Evolutionary conservation across 768 basidiomycete species (phyloP).

Genomic region (Phaeotremella fagi): DNA sequence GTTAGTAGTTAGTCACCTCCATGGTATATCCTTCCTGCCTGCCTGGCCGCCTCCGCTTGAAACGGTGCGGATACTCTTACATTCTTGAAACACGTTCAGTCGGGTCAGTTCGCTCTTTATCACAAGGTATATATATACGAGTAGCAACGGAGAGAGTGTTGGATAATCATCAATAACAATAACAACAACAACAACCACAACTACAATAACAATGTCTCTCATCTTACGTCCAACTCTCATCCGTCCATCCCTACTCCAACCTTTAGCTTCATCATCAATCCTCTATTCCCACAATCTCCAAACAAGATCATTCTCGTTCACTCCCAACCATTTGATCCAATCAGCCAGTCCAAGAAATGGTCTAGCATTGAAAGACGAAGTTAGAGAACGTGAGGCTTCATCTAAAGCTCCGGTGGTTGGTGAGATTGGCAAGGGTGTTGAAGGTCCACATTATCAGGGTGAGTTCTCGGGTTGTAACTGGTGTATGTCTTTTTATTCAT

Average conservation of each 20-base stretch:
- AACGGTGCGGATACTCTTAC: no score
- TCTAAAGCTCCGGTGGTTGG: slow-evolving; percentile 21
- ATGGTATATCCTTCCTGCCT: no score
- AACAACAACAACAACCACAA: no score
- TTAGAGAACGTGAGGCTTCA: slow-evolving; percentile 23
- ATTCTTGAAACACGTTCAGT: no score
- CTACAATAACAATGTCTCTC: no score
- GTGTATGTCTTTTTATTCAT: background rate
- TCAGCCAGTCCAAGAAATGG: slow-evolving; percentile 10
- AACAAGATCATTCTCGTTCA: slow-evolving; percentile 1
- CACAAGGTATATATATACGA: no score
- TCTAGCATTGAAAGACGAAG: slow-evolving; percentile 23
- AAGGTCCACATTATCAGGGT: slow-evolving; percentile 47
- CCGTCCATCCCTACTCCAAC: background rate
- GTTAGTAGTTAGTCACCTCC: no score
- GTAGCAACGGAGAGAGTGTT: no score
- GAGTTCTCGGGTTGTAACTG: slow-evolving; percentile 1
- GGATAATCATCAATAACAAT: no score
- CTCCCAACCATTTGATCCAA: slow-evolving; percentile 5
- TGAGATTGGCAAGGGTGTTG: slow-evolving; percentile 27
- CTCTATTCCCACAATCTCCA: background rate
- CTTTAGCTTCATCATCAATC: background rate
- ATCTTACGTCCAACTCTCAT: no score
- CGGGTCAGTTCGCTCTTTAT: no score
- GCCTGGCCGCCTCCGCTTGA: no score